phyloP scores from a whole-genome alignment of 2,329 filamentous ascomycete species.

The Bipolaris bicolor region DNA sequence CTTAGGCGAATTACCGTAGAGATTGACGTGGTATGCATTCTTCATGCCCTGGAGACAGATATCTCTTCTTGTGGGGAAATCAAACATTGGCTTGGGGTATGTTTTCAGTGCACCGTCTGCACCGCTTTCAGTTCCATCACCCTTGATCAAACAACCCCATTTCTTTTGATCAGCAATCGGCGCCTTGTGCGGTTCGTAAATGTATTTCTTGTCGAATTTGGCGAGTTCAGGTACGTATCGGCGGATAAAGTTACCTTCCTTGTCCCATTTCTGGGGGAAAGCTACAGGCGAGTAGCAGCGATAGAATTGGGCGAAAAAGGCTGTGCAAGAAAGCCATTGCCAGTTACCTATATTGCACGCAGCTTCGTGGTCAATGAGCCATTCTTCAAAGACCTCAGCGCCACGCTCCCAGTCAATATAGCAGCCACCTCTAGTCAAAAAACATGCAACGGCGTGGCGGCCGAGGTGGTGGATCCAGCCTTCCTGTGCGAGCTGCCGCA shows the following conservation, averaged over 20 bases:
- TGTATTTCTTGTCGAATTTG: constrained; percentile 68
- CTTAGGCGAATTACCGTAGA: constrained; percentile 68
- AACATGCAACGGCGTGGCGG: constrained; percentile 78
- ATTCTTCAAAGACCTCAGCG: constrained; percentile 78
- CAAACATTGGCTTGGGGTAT: constrained; percentile 80
- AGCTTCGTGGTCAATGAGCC: constrained; percentile 75
- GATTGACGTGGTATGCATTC: constrained; percentile 67
- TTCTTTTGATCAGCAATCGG: constrained; percentile 70
- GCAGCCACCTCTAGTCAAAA: constrained; percentile 78
- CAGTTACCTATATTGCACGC: constrained; percentile 78
- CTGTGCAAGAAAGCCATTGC: constrained; percentile 78
- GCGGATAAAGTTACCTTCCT: constrained; percentile 67
- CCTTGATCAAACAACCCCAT: constrained; percentile 67
- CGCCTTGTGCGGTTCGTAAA: constrained; percentile 82
- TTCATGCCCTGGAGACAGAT: constrained; percentile 73
- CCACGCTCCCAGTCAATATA: constrained; percentile 82
- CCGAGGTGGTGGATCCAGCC: constrained; percentile 84
- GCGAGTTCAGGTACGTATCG: constrained; percentile 71
- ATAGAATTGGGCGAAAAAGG: constrained; percentile 76
- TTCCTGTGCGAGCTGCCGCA: constrained; percentile 73
- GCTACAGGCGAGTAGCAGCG: constrained; percentile 73
- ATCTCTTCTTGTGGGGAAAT: constrained; percentile 68
- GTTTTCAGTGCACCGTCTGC: constrained; percentile 52
- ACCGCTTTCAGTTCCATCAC: constrained; percentile 40
- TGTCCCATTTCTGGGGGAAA: constrained; percentile 79